Percentiles rank a stretch among this genome's conserved stretches.
These are phyloP conservation scores for Phytophthora colocasiae DNA, from an alignment of 352 stramenopile genomes.

Conservation along the genomic window DNA sequence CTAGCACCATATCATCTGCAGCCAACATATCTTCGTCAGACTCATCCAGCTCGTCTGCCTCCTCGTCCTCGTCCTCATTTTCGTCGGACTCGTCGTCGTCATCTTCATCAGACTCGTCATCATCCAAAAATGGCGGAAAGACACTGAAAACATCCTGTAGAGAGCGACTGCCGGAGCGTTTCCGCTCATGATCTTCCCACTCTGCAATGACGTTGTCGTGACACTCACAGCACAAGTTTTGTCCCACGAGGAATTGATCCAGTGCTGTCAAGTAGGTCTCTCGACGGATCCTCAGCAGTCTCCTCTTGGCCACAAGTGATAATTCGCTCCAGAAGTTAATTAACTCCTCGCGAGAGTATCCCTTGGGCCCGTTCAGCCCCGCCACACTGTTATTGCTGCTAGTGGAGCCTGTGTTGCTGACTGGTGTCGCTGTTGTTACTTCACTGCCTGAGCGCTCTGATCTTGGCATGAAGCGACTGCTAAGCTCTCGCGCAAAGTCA, in stretches of 20 bases:
- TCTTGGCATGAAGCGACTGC: constrained; percentile 23
- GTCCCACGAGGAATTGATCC: constrained; percentile 77
- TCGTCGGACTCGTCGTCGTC: constrained; percentile 66
- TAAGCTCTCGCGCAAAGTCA: constrained; percentile 40
- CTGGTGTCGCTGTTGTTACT: background rate
- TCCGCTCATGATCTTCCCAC: constrained; percentile 81
- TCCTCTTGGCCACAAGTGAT: constrained; percentile 64
- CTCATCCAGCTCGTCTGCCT: constrained; percentile 41
- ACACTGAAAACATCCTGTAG: constrained; percentile 81
- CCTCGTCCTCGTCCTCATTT: constrained; percentile 60
- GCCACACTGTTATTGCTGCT: constrained; percentile 36
- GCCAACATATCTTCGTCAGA: constrained; percentile 52
- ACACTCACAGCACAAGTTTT: constrained; percentile 85
- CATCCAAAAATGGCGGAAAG: constrained; percentile 76
- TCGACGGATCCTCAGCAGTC: constrained; percentile 74
- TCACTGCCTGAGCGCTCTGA: constrained; percentile 10
- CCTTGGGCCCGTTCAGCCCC: constrained; percentile 46
- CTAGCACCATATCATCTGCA: constrained; percentile 51
- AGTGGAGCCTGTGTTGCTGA: constrained; percentile 26
- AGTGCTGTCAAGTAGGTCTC: constrained; percentile 74
- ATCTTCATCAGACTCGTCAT: constrained; percentile 70
- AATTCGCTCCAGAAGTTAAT: constrained; percentile 87
- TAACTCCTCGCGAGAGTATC: constrained; percentile 76
- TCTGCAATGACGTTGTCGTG: constrained; percentile 86
- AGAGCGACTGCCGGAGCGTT: constrained; percentile 68